Conservation (phyloP, 2,329 filamentous ascomycete species). For the Thelonectria rubi region DNA sequence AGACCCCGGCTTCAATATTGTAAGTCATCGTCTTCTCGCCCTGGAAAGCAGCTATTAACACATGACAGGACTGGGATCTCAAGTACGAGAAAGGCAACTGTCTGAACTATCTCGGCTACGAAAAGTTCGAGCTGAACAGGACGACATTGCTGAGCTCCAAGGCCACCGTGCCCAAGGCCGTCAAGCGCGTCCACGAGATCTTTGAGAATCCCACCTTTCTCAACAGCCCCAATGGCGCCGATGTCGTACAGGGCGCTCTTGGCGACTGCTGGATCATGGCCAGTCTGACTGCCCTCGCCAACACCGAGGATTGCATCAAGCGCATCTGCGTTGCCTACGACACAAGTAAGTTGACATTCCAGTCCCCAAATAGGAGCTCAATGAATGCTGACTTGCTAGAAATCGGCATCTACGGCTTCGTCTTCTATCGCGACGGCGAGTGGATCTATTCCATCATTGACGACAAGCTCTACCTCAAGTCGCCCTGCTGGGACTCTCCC, state of each 20-base stretch:
- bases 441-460: conserved; percentile 94
- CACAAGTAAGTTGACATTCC: conserved; percentile 54
- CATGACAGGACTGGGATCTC: conserved; percentile 68
- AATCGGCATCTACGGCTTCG: conserved; percentile 89
- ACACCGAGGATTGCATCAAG: conserved; percentile 75
- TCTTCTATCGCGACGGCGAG: conserved; percentile 87
- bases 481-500: conserved; percentile 82
- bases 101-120: conserved; percentile 61
- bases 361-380: neutral
- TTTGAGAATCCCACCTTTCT: conserved; percentile 78
- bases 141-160: conserved; percentile 57
- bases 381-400: conserved; percentile 37
- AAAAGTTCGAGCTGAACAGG: conserved; percentile 61
- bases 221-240: conserved; percentile 71
- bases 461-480: conserved; percentile 87
- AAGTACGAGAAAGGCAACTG: conserved; percentile 69
- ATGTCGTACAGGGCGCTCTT: conserved; percentile 79
- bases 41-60: conserved; percentile 26
- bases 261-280: conserved; percentile 90
- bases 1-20: conserved; percentile 68
- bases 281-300: conserved; percentile 78
- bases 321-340: conserved; percentile 80
- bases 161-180: conserved; percentile 71
- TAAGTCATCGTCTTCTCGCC: conserved; percentile 45
- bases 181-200: conserved; percentile 79